These are phyloP conservation scores for Leccinum truebloodii DNA, from an alignment of 768 basidiomycete genomes.

Conservation along the genomic window DNA sequence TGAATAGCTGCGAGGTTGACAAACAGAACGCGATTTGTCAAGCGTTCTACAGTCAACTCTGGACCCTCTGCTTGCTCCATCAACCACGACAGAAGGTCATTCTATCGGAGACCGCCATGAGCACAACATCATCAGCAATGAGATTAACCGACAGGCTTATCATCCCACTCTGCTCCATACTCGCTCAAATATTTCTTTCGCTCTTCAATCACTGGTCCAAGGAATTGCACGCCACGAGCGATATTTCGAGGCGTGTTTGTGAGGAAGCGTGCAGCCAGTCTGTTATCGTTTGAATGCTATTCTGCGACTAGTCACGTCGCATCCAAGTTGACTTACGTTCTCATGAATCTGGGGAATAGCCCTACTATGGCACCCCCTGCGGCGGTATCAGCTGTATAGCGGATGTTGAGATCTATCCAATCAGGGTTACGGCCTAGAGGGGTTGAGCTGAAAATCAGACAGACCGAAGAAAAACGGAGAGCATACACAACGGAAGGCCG, in stretches of 20 bases:
- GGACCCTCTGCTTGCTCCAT: slow-evolving; percentile 11
- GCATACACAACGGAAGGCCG: slow-evolving; percentile 39
- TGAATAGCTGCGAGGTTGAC: slow-evolving; percentile 1
- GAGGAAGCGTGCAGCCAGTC: neutral
- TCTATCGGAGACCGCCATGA: neutral
- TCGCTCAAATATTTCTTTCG: neutral
- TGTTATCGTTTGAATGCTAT: neutral
- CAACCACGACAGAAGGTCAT: slow-evolving; percentile 2
- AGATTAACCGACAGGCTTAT: neutral
- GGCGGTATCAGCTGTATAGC: slow-evolving; percentile 32
- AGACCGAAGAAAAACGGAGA: neutral
- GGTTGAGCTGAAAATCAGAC: neutral
- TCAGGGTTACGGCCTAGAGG: neutral
- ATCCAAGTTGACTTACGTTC: neutral
- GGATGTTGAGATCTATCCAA: slow-evolving; percentile 26
- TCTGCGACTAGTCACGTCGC: neutral
- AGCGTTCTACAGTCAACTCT: neutral
- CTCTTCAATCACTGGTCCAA: slow-evolving; percentile 7
- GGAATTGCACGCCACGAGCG: neutral
- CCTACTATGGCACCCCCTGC: slow-evolving; percentile 5
- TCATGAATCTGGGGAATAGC: slow-evolving; percentile 27
- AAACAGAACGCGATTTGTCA: neutral
- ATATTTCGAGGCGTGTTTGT: neutral
- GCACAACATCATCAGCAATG: neutral
- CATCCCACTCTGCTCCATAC: neutral